Conservation (phyloP, 1,284 basidiomycete genomes). For the Volvariella volvacea region DNA sequence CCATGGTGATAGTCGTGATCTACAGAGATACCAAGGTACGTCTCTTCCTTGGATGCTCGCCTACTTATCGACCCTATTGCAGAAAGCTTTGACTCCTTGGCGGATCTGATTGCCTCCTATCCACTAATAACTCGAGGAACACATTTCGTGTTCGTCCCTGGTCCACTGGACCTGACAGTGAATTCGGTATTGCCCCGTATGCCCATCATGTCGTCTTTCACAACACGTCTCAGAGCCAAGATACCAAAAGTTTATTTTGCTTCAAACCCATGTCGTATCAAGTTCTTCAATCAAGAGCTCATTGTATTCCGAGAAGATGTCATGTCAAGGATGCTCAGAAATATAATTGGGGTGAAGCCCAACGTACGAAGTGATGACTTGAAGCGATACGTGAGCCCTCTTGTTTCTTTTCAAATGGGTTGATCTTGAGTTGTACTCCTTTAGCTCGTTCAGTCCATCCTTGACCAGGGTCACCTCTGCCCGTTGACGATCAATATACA, state of each 20-base stretch:
- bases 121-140: conserved; percentile 71
- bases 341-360: conserved; percentile 82
- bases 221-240: conserved; percentile 59
- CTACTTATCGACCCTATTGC: conserved; percentile 8
- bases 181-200: conserved; percentile 76
- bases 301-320: conserved; percentile 91
- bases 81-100: conserved; percentile 86
- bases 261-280: conserved; percentile 91
- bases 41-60: not conserved
- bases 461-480: conserved; percentile 89
- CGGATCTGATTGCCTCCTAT: conserved; percentile 79
- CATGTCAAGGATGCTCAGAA: conserved; percentile 92
- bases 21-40: conserved; percentile 80
- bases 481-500: conserved; percentile 82
- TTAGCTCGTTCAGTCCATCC: conserved; percentile 87
- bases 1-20: conserved; percentile 71
- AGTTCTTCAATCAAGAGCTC: conserved; percentile 95
- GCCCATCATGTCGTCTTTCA: conserved; percentile 71
- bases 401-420: not conserved
- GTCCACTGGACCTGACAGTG: conserved; percentile 83
- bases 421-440: conserved; percentile 3
- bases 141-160: conserved; percentile 93
- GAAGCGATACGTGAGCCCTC: conserved; percentile 75
- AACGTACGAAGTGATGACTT: conserved; percentile 69
- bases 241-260: conserved; percentile 79